phyloP scores from a whole-genome alignment of 768 basidiomycete genomes.

The Suillus subluteus region DNA sequence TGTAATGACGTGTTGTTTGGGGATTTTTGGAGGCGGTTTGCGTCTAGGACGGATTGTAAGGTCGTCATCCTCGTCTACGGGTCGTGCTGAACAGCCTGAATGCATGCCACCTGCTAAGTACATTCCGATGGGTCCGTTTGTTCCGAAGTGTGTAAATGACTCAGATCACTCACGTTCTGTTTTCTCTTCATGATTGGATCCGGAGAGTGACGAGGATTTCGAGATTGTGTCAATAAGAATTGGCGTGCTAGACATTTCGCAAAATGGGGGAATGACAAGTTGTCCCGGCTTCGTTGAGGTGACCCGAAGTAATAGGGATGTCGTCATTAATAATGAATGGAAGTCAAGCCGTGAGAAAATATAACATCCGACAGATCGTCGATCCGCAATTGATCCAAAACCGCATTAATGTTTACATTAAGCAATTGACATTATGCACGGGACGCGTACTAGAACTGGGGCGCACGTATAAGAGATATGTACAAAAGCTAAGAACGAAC shows the following conservation, averaged over 20 bases:
- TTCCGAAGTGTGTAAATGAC: neutral
- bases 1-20: neutral
- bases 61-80: neutral
- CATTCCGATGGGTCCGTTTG: neutral
- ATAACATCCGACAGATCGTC: neutral
- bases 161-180: neutral
- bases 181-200: too few species aligned
- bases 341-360: constrained; percentile 4
- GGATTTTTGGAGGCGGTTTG: neutral
- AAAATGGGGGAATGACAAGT: neutral
- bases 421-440: neutral
- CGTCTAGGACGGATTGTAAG: neutral
- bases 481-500: neutral
- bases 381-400: neutral
- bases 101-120: neutral
- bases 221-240: neutral
- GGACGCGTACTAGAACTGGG: neutral
- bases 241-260: neutral
- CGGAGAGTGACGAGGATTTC: neutral
- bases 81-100: neutral
- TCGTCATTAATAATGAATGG: constrained; percentile 4
- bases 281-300: neutral
- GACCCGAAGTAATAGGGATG: constrained; percentile 4
- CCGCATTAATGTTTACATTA: neutral
- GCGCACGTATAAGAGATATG: neutral